phyloP scores from a whole-genome alignment of 83 land plant species.

The Larix sibirica region DNA sequence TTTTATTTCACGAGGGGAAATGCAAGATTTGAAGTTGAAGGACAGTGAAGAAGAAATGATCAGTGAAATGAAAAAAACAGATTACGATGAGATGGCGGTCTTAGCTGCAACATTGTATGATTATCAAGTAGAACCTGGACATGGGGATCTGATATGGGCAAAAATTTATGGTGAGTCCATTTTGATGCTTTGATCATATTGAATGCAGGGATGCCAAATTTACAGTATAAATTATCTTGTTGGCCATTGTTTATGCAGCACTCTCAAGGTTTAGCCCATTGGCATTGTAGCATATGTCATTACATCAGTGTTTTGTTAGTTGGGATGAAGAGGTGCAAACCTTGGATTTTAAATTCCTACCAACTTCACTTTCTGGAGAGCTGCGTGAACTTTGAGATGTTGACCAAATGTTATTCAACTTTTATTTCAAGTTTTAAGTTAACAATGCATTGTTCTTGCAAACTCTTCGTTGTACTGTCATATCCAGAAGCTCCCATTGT shows the following conservation, averaged over 20 bases:
- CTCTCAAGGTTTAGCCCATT: neutral
- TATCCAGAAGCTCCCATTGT: too few relatives aligned
- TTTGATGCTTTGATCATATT: neutral
- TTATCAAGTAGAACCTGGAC: constrained; percentile 32
- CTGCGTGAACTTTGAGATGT: too few relatives aligned
- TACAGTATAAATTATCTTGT: neutral
- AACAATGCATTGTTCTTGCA: too few relatives aligned
- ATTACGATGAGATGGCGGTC: constrained; percentile 29
- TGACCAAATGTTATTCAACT: too few relatives aligned
- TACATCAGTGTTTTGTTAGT: neutral
- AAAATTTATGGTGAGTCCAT: constrained; percentile 11
- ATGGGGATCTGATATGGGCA: constrained; percentile 31
- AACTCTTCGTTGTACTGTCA: too few relatives aligned
- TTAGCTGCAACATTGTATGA: constrained; percentile 26
- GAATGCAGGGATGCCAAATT: neutral
- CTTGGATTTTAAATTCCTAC: too few relatives aligned
- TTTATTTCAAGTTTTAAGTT: too few relatives aligned
- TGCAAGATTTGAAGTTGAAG: constrained; percentile 9
- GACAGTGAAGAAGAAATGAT: constrained; percentile 11
- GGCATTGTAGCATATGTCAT: neutral
- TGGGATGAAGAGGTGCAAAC: too few relatives aligned
- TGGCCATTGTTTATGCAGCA: neutral
- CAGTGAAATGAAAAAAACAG: constrained; percentile 13
- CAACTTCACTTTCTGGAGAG: too few relatives aligned
- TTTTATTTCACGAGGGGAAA: constrained; percentile 6